Base-by-base conservation (phyloP, 2,329 filamentous ascomycete genomes). In the Neophaeococcomyces aloes region DNA sequence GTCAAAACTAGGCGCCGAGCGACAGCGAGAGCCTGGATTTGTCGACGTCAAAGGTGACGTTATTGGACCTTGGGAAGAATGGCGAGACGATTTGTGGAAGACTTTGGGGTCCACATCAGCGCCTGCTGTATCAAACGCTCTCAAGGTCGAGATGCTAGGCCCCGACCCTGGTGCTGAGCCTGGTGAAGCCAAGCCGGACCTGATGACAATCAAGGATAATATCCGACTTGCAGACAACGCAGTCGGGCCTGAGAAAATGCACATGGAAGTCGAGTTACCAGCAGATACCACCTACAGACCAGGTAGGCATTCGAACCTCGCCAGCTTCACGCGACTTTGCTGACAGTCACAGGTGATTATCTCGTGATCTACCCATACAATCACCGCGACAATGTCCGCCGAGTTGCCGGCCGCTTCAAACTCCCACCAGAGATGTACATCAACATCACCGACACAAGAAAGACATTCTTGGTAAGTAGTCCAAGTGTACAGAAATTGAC, bases 301-400 rank as follows among this genome's bases (percentile, higher is more conserved):
- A 14, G 31, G 31, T 33, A 33, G 31, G 31, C n/a, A n/a, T n/a
- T 33, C 13, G 5, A 18, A 6, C n/a, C 5, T 5, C n/a, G 31
- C 5, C 23, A 10, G 10, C 17, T 33, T 33, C n/a, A 33, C n/a
- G 7, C 5, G n/a, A 33, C 5, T 7, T 6, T 14, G 5, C 31
- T 33, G 13, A 33, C 31, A 10, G 10, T 11, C 4, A n/a, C 37
- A 29, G 37, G 37, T 29, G 83, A 88, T 56, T 88, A 89, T 57
- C 70, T 88, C 0, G 79, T 81, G 0, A 69, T 86, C 2, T 65
- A 86, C 1, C 83, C 83, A 0, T 62, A 83, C 17, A 88, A 88
- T 57, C 76, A 78, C 1, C 69, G 69, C 37, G 63, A 71, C 27
- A 76, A 66, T 11, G 73, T 87, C 2, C 68, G 70, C 6, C 70